phyloP scores from a whole-genome alignment of 352 stramenopile species.

The Pythium brassicae region DNA sequence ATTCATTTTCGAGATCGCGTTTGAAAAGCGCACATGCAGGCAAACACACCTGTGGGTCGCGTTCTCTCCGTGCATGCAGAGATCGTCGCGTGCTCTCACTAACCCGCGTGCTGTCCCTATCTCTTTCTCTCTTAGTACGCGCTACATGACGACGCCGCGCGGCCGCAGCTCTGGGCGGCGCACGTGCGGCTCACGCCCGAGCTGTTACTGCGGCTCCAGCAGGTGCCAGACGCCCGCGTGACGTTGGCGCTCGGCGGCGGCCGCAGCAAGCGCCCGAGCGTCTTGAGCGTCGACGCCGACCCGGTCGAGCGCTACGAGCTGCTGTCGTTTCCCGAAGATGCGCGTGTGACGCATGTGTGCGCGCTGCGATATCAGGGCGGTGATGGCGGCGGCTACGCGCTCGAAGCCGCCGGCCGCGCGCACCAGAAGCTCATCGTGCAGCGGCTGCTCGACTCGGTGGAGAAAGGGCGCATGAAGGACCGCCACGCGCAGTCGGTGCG shows the following conservation, averaged over 20 bases:
- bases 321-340: constrained; percentile 70
- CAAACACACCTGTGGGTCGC: constrained; percentile 9
- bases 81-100: background rate
- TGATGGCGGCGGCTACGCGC: constrained; percentile 27
- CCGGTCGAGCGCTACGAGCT: constrained; percentile 53
- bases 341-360: constrained; percentile 62
- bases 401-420: constrained; percentile 58
- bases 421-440: constrained; percentile 82
- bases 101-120: background rate
- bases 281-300: constrained; percentile 33
- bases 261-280: constrained; percentile 14
- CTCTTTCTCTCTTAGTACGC: constrained; percentile 43
- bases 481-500: constrained; percentile 68
- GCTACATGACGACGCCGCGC: constrained; percentile 38
- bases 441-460: constrained; percentile 62
- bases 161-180: constrained; percentile 46
- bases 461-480: constrained; percentile 83
- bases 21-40: constrained; percentile 4
- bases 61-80: background rate
- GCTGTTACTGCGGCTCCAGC: constrained; percentile 54
- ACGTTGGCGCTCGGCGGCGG: constrained; percentile 25
- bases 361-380: constrained; percentile 25
- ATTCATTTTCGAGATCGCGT: too few species aligned
- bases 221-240: constrained; percentile 19
- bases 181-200: constrained; percentile 74